Evolutionary conservation across 2,329 filamentous ascomycete genomes (phyloP), one percentile per base, ranked within the genome.

Genomic region (Xylaria sp.): DNA sequence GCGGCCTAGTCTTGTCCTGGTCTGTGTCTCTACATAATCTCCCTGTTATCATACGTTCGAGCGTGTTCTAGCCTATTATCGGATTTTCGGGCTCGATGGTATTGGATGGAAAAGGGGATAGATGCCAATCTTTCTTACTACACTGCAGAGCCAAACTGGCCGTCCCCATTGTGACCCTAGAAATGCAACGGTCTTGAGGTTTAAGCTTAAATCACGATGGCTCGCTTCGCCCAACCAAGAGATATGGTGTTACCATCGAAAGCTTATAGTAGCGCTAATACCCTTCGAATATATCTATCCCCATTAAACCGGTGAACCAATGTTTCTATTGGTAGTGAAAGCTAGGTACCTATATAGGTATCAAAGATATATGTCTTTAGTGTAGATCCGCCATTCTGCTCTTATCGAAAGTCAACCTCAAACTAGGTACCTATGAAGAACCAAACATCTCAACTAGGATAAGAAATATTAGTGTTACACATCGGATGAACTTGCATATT

Each of bases 121-220:
- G n/a, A n/a, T 56, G 36, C 29, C 27, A n/a, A 3, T 33, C 27
- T 25, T 53, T 67, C 65, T 64, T 64, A 67, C 65, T 67, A 64
- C 49, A 51, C 22, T 45, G 20, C 39, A 56, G 44, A 61, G 33
- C 29, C 64, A 63, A 58, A 38, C 54, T 56, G 47, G 55, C 47
- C 27, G 39, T 57, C 29, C 50, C 55, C 45, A n/a, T 11, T 13
- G 6, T 22, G 13, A 22, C 20, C 33, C 51, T 64, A 50, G 49
- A 17, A 56, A 64, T 64, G 65, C 65, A 60, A 64, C 65, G n/a
- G 22, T 31, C 33, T 29, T 42, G 42, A 67, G 1, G 42, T 67
- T 67, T 67, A 67, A 67, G 65, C 65, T 67, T 67, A 67, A 67
- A 51, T 67, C 50, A 56, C n/a, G 42, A 33, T 7, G 22, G 53